Base-by-base conservation (phyloP, 2,329 filamentous ascomycete species). In the Aspergillus udagawae region DNA sequence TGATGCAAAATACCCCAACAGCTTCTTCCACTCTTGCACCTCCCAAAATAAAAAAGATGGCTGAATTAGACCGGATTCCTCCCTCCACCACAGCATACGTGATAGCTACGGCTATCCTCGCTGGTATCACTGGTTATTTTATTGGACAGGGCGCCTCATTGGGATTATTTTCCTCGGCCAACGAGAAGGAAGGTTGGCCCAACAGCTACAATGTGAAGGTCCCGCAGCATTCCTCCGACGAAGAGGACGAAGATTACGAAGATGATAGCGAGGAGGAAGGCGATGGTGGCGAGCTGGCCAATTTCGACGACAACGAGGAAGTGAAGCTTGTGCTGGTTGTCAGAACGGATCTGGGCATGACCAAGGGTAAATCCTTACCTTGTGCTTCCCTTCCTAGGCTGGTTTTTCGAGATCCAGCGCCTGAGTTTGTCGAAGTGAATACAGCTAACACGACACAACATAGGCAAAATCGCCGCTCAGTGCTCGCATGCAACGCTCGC, bases 401-500 rank as follows among this genome's bases (percentile, higher is more conserved):
- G 25, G 51, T 32, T 23, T 25, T n/a, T 52, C 21, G 21, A 12
- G 17, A n/a, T 20, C 14, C 3, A 29, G 38, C 20, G 23, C n/a
- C 23, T 25, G 23, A 32, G 17, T 51, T 51, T 32, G 14, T 20
- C 9, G 45, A 17, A 38, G 14, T 20, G 44, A 23, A 47, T 4
- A 52, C 17, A 38, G 49, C 52, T 58, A 52, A 58, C 35, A 10
- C 20, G 28, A 25, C 10, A 12, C 4, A 41, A n/a, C 47, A 49
- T 62, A 96, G 93, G 93, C 68, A 99, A 99, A 82, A 97, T 97
- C 68, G 94, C 91, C 56, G 94, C 94, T 7, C 94, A 97, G 77
- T 93, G 90, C 77, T 90, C 88, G 51, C 94, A 97, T 76, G 94
- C 94, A n/a, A 96, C 93, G 3, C 86, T 99, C 56, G 92, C 93